Base-by-base conservation (phyloP, 306 rosid species). In the Cercis canadensis region DNA sequence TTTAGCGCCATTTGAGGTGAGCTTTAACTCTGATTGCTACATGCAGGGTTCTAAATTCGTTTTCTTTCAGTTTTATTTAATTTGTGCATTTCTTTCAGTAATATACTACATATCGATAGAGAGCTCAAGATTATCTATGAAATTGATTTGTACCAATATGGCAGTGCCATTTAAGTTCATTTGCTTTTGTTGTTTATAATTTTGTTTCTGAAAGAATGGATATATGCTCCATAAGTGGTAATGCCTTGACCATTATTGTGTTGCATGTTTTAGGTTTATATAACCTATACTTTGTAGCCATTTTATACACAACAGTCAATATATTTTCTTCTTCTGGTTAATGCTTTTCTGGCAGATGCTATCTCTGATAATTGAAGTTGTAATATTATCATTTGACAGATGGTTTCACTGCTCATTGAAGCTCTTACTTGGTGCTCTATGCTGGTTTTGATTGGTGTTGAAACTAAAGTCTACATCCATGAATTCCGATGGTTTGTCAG, bases 1-100 rank as follows among this genome's bases (percentile, higher is more conserved):
- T 50, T 87, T 94, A 78, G 91, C 95, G 51, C 99, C 99, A 33
- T 94, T 87, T 73, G 99, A 94, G 97, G 99, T 91, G 60, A 72
- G 83, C 82, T 69, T 61, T 49, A 32, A 19, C 37, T 53, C 75
- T 73, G 45, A 50, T 62, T 61, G 55, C 67, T 45, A 15, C 11
- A n/a, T n/a, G 44, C 50, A 33, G 40, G 69, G 65, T 73, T 64
- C 33, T 31, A 21, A 16, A 36, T 60, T 64, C 37, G 3, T 11
- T 60, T 16, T 61, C 29, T 52, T 72, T 46, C 52, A n/a, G 18
- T 5, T 11, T 31, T 47, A 40, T 37, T 51, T 53, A 68, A 16
- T 60, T 58, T 58, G 45, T 71, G 57, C 16, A 6, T 24, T 63
- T 44, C 43, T 13, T 63, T 44, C 7, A 43, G 11, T 65, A 31